Percentiles rank a stretch among this genome's conserved stretches.
Conservation (phyloP, 2,329 filamentous ascomycete species). For the Penicillium digitatum region DNA sequence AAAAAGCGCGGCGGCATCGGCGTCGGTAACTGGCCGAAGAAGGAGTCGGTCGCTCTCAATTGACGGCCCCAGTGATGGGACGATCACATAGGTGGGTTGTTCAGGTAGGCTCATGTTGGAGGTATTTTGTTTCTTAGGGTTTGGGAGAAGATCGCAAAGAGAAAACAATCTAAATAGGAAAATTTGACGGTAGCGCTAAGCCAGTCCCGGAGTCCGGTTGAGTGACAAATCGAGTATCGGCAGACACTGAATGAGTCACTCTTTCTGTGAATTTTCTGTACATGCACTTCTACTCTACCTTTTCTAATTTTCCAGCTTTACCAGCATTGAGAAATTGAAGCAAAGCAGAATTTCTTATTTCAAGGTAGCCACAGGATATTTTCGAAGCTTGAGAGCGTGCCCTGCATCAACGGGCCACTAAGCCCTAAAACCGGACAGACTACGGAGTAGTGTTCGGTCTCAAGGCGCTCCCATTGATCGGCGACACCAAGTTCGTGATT, state of each 20-base stretch:
- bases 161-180: neutral
- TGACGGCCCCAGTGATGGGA: slow-evolving; percentile 9
- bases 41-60: slow-evolving; percentile 20
- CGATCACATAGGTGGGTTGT: slow-evolving; percentile 12
- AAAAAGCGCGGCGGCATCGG: slow-evolving; percentile 20
- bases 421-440: neutral
- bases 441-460: neutral
- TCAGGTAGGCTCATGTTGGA: slow-evolving; percentile 8
- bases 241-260: neutral
- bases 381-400: neutral
- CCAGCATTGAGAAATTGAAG: neutral
- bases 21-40: slow-evolving; percentile 22
- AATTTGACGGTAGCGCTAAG: neutral
- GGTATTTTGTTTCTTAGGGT: neutral
- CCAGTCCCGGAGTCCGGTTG: neutral
- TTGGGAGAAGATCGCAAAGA: neutral
- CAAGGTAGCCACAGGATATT: neutral
- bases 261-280: neutral
- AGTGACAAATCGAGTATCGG: neutral
- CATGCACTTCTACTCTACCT: neutral
- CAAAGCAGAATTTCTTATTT: neutral
- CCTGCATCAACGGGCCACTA: neutral
- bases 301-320: neutral
- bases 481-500: neutral
- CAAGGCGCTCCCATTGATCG: neutral